Base-by-base conservation (phyloP, 2,329 filamentous ascomycete species). In the Emericellopsis atlantica region DNA sequence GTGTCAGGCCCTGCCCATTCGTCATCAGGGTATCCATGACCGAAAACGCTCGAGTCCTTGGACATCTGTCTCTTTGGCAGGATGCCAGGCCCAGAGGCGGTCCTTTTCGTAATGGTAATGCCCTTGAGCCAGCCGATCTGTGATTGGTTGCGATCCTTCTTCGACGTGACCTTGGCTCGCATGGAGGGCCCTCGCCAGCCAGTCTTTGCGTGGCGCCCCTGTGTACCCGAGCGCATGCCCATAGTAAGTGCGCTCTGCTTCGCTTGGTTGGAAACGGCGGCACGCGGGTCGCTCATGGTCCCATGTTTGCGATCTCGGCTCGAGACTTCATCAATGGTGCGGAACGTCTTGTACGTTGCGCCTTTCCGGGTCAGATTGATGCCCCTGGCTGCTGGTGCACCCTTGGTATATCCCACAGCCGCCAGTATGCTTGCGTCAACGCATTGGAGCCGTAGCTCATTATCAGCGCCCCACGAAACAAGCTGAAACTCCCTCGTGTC, bases 401-500 rank as follows among this genome's bases (percentile, higher is more conserved):
- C 86, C 54, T 81, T 86, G 36, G 76, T 67, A 54, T 85, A 84
- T 4, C 85, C 86, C 14, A 93, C 81, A 2, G 74, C 68, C 43
- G 75, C 67, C 1, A 92, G 65, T 24, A 79, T 66, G 22, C 77
- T 65, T 1, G 76, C 64, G 33, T 85, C 74, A 16, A 88, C 73
- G 37, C 78, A 79, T 54, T 94, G 84, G 23, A 95, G 68, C 38
- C 84, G 80, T 24, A 95, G 67, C 52, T 88, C 76, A 48, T 83
- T 84, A 56, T 95, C 90, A 38, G 84, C 81, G 22, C 88, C 88
- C 89, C 89, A 95, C 0, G 89, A 89, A 0, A 95, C 85, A 15
- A 95, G 69, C 57, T 95, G 89, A 47, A 95, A 95, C 40, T 95
- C 89, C 50, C 90, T 77, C 46, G 88, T 69, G 51, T 95, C 89